Percentiles rank a stretch among this genome's conserved stretches.
Conservation (phyloP, 495 filamentous ascomycete genomes). For the Penicillium cosmopolitanum region DNA sequence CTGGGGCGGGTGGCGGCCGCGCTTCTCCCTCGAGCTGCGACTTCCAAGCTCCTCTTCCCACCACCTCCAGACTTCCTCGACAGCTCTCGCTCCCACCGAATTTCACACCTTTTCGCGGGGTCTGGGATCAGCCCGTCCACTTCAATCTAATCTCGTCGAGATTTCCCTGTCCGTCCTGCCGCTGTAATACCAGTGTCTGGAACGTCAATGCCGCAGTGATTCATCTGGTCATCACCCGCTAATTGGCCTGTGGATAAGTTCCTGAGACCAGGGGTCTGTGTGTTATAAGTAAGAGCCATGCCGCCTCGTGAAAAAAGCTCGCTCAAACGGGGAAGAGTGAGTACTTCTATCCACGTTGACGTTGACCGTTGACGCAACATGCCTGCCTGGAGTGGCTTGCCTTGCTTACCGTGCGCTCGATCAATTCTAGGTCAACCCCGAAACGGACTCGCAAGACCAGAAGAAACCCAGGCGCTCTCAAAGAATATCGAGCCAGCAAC, state of each 20-base stretch:
- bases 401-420: slow-evolving; percentile 21
- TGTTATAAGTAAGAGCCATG: slow-evolving; percentile 38
- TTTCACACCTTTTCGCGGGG: no score
- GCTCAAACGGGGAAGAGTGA: slow-evolving; percentile 56
- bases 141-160: no score
- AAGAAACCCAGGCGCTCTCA: slow-evolving; percentile 59
- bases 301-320: slow-evolving; percentile 56
- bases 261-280: slow-evolving; percentile 7
- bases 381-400: not conserved
- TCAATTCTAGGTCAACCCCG: slow-evolving; percentile 39
- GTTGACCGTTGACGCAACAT: not conserved
- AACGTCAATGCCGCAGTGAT: slow-evolving; percentile 12
- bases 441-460: slow-evolving; percentile 44
- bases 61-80: not conserved
- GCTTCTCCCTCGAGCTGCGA: no score
- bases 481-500: slow-evolving; percentile 56
- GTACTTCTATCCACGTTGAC: slow-evolving; percentile 5
- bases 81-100: no score
- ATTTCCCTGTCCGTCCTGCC: no score
- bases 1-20: slow-evolving; percentile 15
- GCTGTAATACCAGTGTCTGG: not conserved
- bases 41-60: not conserved
- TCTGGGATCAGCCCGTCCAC: no score
- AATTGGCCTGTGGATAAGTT: slow-evolving; percentile 26
- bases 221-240: slow-evolving; percentile 7